These are phyloP conservation scores for Tillandsia leiboldiana DNA, from an alignment of 176 grass and related monocot species.

Conservation along the genomic window DNA sequence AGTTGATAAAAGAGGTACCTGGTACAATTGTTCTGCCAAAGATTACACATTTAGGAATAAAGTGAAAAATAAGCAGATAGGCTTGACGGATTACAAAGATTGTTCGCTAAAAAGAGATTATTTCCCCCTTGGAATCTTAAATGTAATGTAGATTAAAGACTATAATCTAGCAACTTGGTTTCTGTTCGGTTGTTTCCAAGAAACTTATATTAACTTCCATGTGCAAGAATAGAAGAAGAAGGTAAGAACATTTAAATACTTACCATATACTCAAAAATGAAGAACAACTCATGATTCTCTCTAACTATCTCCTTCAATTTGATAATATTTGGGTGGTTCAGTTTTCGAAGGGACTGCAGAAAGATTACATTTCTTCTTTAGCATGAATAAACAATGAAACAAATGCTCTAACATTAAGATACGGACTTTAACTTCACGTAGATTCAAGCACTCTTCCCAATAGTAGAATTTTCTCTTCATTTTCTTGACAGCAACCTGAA, in stretches of 20 bases:
- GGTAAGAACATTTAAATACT: not conserved
- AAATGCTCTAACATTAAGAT: constrained; percentile 6
- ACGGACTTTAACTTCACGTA: constrained; percentile 80
- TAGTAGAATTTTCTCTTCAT: constrained; percentile 90
- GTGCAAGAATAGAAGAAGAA: not conserved
- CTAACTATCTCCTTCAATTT: constrained; percentile 73
- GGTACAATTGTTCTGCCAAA: no score
- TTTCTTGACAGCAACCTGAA: constrained; percentile 92
- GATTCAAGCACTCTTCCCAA: constrained; percentile 65
- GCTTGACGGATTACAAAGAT: no score
- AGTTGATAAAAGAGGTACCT: no score
- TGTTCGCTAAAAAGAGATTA: no score
- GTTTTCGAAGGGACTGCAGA: constrained; percentile 61
- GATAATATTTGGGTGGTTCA: constrained; percentile 75
- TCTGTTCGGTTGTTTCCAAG: not conserved
- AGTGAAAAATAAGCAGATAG: no score
- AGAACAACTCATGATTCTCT: constrained; percentile 82
- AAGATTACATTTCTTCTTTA: constrained; percentile 22
- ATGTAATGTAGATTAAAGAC: no score
- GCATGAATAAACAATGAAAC: not conserved
- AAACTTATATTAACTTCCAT: no score
- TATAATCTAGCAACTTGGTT: not conserved
- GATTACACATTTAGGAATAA: no score
- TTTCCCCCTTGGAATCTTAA: no score
- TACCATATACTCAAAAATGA: constrained; percentile 97